phyloP scores from a whole-genome alignment of 257 asterid genomes.

The Solanum tacnaense region DNA sequence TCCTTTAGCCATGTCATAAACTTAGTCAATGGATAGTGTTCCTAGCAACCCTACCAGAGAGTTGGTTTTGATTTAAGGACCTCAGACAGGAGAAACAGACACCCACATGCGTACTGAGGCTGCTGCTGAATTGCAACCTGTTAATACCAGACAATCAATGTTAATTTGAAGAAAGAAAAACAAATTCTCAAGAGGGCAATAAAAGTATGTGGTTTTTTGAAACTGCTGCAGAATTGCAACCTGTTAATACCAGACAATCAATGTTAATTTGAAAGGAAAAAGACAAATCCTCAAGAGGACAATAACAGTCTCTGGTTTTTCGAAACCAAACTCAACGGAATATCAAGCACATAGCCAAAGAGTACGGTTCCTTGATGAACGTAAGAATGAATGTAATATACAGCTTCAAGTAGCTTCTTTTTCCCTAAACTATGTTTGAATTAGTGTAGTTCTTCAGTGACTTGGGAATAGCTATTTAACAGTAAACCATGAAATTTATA shows the following conservation, averaged over 20 bases:
- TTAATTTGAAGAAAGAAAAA: background rate
- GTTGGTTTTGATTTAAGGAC: constrained; percentile 87
- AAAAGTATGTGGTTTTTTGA: background rate
- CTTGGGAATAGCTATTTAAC: background rate
- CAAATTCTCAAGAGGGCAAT: background rate
- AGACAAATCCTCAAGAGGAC: background rate
- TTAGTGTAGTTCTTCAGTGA: background rate
- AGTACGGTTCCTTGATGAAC: background rate
- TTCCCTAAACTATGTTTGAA: background rate
- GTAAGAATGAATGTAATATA: background rate
- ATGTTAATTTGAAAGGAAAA: background rate
- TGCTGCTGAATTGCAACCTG: constrained; percentile 88
- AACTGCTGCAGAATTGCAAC: constrained; percentile 70
- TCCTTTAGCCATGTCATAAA: background rate
- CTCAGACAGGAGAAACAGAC: constrained; percentile 89
- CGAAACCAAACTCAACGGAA: background rate
- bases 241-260: constrained; percentile 23
- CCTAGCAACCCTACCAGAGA: constrained; percentile 56
- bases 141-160: constrained; percentile 1
- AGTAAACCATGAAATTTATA: background rate
- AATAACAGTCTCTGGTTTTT: background rate
- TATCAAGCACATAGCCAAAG: background rate
- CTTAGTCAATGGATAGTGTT: background rate
- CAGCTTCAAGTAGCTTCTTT: background rate
- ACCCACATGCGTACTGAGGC: constrained; percentile 97